Evolutionary conservation across 805 yeast genomes (phyloP).

Genomic region (Yueomyces sp.): DNA sequence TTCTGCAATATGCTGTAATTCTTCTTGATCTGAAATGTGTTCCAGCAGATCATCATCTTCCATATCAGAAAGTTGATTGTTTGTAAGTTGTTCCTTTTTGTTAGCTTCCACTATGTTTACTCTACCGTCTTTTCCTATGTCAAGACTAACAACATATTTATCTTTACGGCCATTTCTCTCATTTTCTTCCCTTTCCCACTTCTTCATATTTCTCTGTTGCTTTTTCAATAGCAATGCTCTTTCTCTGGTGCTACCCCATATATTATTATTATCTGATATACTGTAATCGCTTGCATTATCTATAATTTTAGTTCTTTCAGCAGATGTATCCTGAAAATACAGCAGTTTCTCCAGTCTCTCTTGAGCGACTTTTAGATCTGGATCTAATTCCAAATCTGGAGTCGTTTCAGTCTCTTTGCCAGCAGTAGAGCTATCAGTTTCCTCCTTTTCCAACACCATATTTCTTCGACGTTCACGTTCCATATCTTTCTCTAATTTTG

Average conservation of each 20-base stretch:
- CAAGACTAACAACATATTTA: slow-evolving; percentile 60
- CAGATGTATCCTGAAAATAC: slow-evolving; percentile 72
- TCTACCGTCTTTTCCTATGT: slow-evolving; percentile 63
- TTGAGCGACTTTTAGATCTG: slow-evolving; percentile 57
- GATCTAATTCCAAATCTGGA: slow-evolving; percentile 30
- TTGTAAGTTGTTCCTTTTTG: slow-evolving; percentile 6
- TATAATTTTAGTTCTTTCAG: slow-evolving; percentile 82
- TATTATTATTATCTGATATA: slow-evolving; percentile 37
- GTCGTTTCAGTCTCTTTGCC: slow-evolving; percentile 24
- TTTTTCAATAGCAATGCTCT: slow-evolving; percentile 76
- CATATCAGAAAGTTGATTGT: slow-evolving; percentile 13
- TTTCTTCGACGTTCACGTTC: slow-evolving; percentile 26
- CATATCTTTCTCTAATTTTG: slow-evolving; percentile 39
- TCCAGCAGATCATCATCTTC: slow-evolving; percentile 18
- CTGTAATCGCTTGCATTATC: slow-evolving; percentile 80
- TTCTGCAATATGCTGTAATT: slow-evolving; percentile 18
- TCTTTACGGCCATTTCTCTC: slow-evolving; percentile 57
- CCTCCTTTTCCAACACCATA: slow-evolving; percentile 15
- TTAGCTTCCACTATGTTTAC: slow-evolving; percentile 45
- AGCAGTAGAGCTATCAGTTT: slow-evolving; percentile 17
- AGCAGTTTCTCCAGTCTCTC: slow-evolving; percentile 59
- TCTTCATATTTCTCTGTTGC: slow-evolving; percentile 65
- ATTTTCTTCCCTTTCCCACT: slow-evolving; percentile 43
- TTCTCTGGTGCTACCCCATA: slow-evolving; percentile 79
- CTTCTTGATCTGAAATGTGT: slow-evolving; percentile 28